Evolutionary conservation across 768 basidiomycete genomes (phyloP), one percentile per base, ranked within the genome.

Genomic region (Mycena pura): DNA sequence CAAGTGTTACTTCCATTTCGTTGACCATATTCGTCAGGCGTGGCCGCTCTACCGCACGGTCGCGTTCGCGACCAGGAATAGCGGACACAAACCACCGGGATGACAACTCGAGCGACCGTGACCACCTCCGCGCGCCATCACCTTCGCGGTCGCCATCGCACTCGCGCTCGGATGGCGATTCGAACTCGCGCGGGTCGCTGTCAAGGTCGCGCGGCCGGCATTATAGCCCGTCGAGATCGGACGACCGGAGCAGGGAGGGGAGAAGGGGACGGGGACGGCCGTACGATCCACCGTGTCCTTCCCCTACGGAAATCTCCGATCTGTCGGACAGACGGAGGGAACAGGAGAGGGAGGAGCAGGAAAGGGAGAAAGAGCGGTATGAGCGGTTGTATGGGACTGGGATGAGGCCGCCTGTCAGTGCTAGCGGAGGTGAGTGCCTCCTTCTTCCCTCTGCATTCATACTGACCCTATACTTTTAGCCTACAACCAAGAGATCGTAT

Each of bases 61-160:
- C 58, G 5, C 58, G 54, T 38, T 64, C 63, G 11, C 55, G 44
- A 1, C 36, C 29, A 19, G 8, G 0, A 10, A 25, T 14, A 45
- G 38, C 25, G 6, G 15, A 19, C 22, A 13, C 39, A 6, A 3
- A 3, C 17, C 3, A 3, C 44, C 14, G 39, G 19, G 19, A 40
- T 28, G 28, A 25, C 14, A 15, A 25, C 31, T 19, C 22, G n/a
- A 24, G 10, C 46, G 28, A 31, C 47, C 22, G 34, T 47, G 31
- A 41, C 44, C 45, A 44, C 29, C 55, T 58, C 15, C 60, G 57
- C 56, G 62, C 56, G n/a, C 61, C 55, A n/a, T 62, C 61, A 0
- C 54, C 43, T 13, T 62, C 61, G 27, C 54, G 34, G 7, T 62
- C 61, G 1, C 41, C 19, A 13, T 60, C 60, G 3, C 61, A 10